These are phyloP conservation scores for Pythium folliculosum DNA, from an alignment of 352 stramenopile species.

Conservation along the genomic window DNA sequence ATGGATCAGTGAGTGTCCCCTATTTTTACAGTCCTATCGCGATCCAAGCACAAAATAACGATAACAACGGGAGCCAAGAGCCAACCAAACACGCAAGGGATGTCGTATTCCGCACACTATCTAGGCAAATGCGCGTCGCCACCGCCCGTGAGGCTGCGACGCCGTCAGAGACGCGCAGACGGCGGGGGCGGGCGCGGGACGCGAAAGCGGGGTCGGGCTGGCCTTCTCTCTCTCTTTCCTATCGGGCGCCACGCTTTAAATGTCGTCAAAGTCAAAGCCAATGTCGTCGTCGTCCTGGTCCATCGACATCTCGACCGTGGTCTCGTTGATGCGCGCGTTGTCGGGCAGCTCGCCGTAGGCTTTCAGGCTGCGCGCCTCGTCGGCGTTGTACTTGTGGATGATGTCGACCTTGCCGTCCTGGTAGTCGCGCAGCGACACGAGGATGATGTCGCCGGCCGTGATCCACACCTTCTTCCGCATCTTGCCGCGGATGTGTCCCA, in stretches of 20 bases:
- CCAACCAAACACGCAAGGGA: slow-evolving; percentile 12
- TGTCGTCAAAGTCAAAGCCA: slow-evolving; percentile 91
- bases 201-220: neutral
- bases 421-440: slow-evolving; percentile 99
- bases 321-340: slow-evolving; percentile 91
- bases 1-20: neutral
- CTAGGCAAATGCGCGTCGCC: neutral
- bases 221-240: neutral
- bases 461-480: slow-evolving; percentile 99
- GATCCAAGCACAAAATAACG: neutral
- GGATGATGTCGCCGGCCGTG: slow-evolving; percentile 98
- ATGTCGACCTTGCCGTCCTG: slow-evolving; percentile 99
- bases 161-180: too few species aligned
- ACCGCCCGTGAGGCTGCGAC: neutral
- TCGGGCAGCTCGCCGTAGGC: slow-evolving; percentile 99
- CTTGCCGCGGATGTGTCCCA: slow-evolving; percentile 99
- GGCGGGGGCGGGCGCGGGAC: too few species aligned
- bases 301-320: slow-evolving; percentile 84
- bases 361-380: slow-evolving; percentile 98
- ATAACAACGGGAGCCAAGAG: neutral
- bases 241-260: slow-evolving; percentile 45
- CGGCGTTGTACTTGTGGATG: slow-evolving; percentile 98
- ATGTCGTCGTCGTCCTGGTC: slow-evolving; percentile 87
- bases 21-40: neutral
- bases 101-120: slow-evolving; percentile 14